Percentiles rank a stretch among this genome's conserved stretches.
Evolutionary conservation across 2,329 filamentous ascomycete species (phyloP).

Genomic region (Ascochyta viciae-villosae): DNA sequence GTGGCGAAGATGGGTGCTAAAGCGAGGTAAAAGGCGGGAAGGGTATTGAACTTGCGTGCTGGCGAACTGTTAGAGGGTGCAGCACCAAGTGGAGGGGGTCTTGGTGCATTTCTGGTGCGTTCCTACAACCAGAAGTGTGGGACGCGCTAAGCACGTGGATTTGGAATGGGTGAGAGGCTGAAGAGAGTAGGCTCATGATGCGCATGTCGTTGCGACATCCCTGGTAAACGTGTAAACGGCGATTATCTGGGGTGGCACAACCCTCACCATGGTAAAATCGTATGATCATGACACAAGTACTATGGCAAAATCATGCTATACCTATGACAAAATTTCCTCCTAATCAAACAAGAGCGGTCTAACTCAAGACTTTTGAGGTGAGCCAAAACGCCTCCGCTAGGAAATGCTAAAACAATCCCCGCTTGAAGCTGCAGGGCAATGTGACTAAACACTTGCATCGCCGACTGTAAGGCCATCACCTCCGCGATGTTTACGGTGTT

Average conservation of each 20-base stretch:
- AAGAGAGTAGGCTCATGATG: slow-evolving; percentile 3
- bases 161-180: slow-evolving; percentile 16
- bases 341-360: slow-evolving; percentile 18
- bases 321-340: slow-evolving; percentile 7
- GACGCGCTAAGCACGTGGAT: slow-evolving; percentile 16
- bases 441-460: slow-evolving; percentile 17
- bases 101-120: slow-evolving; percentile 16
- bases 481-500: background rate
- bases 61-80: slow-evolving; percentile 15
- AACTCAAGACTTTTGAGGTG: slow-evolving; percentile 23
- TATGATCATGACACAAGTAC: slow-evolving; percentile 15
- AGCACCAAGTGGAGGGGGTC: background rate
- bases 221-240: slow-evolving; percentile 9
- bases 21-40: slow-evolving; percentile 12
- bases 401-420: slow-evolving; percentile 22
- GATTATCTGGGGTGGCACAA: slow-evolving; percentile 15
- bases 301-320: slow-evolving; percentile 1
- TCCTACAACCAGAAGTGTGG: slow-evolving; percentile 18
- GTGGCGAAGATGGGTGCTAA: slow-evolving; percentile 7
- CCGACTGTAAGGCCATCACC: slow-evolving; percentile 14
- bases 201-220: slow-evolving; percentile 4
- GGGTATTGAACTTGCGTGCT: background rate
- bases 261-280: slow-evolving; percentile 3
- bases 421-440: slow-evolving; percentile 25
- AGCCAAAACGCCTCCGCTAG: slow-evolving; percentile 36